Base-by-base conservation (phyloP, 1,284 basidiomycete genomes). In the Pascua sp. region DNA sequence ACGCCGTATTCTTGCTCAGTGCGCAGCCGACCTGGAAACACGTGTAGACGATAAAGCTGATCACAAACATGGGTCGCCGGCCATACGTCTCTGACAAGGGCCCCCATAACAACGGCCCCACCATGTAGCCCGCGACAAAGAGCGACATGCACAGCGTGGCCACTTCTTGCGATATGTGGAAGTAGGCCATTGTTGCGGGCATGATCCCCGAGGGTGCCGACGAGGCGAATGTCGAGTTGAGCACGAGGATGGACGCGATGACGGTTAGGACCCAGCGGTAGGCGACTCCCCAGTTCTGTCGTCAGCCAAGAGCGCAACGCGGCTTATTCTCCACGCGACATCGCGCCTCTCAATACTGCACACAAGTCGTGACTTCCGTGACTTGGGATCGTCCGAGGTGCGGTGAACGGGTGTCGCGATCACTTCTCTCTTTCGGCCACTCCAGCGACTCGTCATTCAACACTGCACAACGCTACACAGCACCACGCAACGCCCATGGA, bases 241-340 rank as follows among this genome's bases (percentile, higher is more conserved):
- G 77, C 15, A 89, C 84, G 45, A 90, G 80, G 0, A 86, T 47
- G 47, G 86, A 84, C 2, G 79, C 82, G 4, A 85, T 65, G 37
- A 77, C 64, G 3, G 88, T 90, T 24, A 90, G 73, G 64, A 82
- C 85, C 85, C 86, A 87, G 63, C 85, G 77, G 61, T 81, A 83
- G 9, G 61, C 16, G 2, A 75, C 64, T 12, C 80, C 77, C 86
- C 86, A 88, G 61, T 83, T 86, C 80, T 86, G 73, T 15, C 11
- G 57, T 57, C 42, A 57, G 54, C 47, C 13, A 13, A 2, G 24
- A 32, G 24, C 24, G 24, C 4, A 4, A 32, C 24, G n/a, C n/a
- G 37, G 24, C 24, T 32, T 32, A 7, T 32, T 32, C 24, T 32
- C 24, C 24, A 7, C 24, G 7, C 24, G 24, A 7, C 24, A 32